Conservation (phyloP, 352 stramenopile genomes). For the Globisporangium orthogonon region DNA sequence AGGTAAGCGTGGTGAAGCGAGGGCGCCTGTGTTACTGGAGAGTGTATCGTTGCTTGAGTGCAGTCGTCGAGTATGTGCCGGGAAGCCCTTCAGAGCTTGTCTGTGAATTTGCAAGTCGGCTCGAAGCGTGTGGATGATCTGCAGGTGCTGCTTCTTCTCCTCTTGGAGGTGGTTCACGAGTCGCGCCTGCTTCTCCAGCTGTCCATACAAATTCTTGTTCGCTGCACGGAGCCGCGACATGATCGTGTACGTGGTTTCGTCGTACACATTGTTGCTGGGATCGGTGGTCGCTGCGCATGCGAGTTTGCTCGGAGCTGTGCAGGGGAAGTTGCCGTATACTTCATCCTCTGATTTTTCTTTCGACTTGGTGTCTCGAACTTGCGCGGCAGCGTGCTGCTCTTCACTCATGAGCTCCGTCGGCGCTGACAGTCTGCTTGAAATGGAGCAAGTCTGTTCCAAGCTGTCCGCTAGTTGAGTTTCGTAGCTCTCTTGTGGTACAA, state of each 20-base stretch:
- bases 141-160: slow-evolving; percentile 44
- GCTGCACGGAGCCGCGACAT: slow-evolving; percentile 35
- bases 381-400: too few species aligned
- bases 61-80: slow-evolving; percentile 5
- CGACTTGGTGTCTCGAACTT: not conserved
- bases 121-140: slow-evolving; percentile 32
- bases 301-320: not conserved
- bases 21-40: not conserved
- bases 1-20: slow-evolving; percentile 1
- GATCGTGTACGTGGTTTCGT: slow-evolving; percentile 49
- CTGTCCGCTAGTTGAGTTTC: not conserved
- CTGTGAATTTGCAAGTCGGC: slow-evolving; percentile 39
- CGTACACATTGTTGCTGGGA: slow-evolving; percentile 19
- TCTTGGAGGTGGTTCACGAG: slow-evolving; percentile 31
- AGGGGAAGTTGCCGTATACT: not conserved
- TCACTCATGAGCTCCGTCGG: too few species aligned
- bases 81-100: slow-evolving; percentile 33
- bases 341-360: not conserved
- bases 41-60: slow-evolving; percentile 1
- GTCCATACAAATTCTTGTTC: slow-evolving; percentile 36
- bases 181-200: slow-evolving; percentile 53
- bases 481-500: slow-evolving; percentile 1
- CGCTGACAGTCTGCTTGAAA: too few species aligned
- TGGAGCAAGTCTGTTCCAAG: too few species aligned
- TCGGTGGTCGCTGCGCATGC: not conserved